These are phyloP conservation scores for Neurospora sp. DNA, from an alignment of 495 filamentous ascomycete genomes.

Conservation along the genomic window DNA sequence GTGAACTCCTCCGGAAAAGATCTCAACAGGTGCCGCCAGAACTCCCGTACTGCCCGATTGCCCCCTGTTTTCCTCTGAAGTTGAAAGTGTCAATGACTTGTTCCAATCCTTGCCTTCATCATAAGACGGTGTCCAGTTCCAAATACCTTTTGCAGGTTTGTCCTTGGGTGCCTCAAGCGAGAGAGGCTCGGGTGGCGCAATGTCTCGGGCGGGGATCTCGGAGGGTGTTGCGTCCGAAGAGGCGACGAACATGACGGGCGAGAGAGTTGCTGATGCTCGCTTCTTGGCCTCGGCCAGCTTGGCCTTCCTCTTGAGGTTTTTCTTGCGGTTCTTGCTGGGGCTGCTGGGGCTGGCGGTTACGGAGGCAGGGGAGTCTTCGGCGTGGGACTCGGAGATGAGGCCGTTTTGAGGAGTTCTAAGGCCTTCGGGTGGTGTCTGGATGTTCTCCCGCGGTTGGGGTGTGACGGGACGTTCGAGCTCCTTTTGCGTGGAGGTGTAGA, in stretches of 20 bases:
- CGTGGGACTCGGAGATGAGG: neutral
- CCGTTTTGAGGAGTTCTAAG: neutral
- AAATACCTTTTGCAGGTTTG: neutral
- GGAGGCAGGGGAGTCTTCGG: neutral
- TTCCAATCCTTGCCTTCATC: neutral
- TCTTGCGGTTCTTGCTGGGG: neutral
- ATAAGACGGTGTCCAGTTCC: neutral
- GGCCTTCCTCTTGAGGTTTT: neutral
- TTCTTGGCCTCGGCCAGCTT: neutral
- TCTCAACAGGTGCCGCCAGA: neutral
- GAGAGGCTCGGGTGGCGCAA: neutral
- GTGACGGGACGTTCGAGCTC: neutral
- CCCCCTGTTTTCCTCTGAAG: neutral
- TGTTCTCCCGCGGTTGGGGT: neutral
- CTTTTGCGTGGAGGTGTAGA: neutral
- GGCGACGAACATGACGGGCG: neutral
- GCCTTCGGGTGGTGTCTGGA: neutral
- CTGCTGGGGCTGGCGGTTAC: neutral
- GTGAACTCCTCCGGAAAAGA: neutral
- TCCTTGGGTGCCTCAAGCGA: neutral
- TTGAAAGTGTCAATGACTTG: neutral
- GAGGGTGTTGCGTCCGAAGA: neutral
- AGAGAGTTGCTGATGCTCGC: neutral
- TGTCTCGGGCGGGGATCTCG: neutral
- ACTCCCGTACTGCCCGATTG: neutral